Evolutionary conservation across 163 green algal genomes (phyloP).

Genomic region (Chloromonas sp.): DNA sequence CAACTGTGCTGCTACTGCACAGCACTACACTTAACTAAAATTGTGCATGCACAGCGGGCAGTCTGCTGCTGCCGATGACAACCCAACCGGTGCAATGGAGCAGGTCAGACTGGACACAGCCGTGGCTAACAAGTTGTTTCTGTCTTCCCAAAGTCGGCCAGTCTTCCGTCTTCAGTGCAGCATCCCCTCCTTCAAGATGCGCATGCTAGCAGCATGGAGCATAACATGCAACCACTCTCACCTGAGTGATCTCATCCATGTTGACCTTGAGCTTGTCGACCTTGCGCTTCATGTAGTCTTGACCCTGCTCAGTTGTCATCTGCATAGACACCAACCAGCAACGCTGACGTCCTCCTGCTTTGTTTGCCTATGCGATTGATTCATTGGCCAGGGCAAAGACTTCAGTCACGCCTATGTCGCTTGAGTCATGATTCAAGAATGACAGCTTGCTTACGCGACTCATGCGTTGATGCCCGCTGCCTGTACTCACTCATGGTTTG

Average conservation of each 20-base stretch:
- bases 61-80: not conserved
- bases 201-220: not conserved
- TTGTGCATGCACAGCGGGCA: not conserved
- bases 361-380: not conserved
- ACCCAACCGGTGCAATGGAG: not conserved
- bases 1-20: too few relatives aligned
- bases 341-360: too few relatives aligned
- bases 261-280: slow-evolving; percentile 56
- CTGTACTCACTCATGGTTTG: too few relatives aligned
- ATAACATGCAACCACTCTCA: not conserved
- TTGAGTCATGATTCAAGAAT: too few relatives aligned
- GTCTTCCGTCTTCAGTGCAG: not conserved
- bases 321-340: slow-evolving; percentile 4
- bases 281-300: slow-evolving; percentile 70
- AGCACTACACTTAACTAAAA: not conserved
- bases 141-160: not conserved
- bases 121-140: not conserved
- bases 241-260: slow-evolving; percentile 36
- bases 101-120: not conserved
- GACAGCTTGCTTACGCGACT: too few relatives aligned
- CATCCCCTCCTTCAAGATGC: not conserved
- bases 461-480: too few relatives aligned
- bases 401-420: not conserved
- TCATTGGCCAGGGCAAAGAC: not conserved
- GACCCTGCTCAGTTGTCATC: slow-evolving; percentile 39